phyloP scores from a whole-genome alignment of 2,329 filamentous ascomycete species.

The Myrmaecium sp. region DNA sequence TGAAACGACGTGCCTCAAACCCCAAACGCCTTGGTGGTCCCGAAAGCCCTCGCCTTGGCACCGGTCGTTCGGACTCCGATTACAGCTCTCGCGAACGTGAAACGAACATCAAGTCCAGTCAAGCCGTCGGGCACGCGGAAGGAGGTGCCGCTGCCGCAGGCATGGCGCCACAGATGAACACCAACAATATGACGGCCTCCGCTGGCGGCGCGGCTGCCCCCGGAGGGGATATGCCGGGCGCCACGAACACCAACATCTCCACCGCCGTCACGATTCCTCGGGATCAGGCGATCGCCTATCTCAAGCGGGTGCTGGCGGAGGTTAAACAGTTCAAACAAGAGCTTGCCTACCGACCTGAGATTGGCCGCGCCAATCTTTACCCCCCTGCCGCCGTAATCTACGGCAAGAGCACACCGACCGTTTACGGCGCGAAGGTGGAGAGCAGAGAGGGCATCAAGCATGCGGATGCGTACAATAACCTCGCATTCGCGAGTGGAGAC shows the following conservation, averaged over 20 bases:
- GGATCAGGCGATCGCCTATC: constrained; percentile 45
- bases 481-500: constrained; percentile 75
- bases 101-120: constrained; percentile 8
- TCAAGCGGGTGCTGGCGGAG: constrained; percentile 55
- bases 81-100: no score
- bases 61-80: constrained; percentile 1
- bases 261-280: constrained; percentile 36
- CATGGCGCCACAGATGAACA: constrained; percentile 31
- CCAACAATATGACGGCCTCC: constrained; percentile 11
- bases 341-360: constrained; percentile 42
- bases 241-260: constrained; percentile 10
- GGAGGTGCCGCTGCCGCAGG: constrained; percentile 14
- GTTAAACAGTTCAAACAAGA: constrained; percentile 62
- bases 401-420: constrained; percentile 71
- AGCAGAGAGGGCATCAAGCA: constrained; percentile 57
- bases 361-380: constrained; percentile 53
- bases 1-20: constrained; percentile 11
- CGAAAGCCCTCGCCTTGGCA: background rate
- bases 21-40: background rate
- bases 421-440: constrained; percentile 62
- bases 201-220: constrained; percentile 11
- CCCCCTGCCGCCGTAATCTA: constrained; percentile 74
- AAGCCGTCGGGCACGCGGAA: constrained; percentile 7
- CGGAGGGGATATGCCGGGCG: background rate
- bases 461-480: constrained; percentile 66